These are phyloP conservation scores for Funneliformis caledonium DNA, from an alignment of 371 early-diverging fungal species.

Conservation along the genomic window DNA sequence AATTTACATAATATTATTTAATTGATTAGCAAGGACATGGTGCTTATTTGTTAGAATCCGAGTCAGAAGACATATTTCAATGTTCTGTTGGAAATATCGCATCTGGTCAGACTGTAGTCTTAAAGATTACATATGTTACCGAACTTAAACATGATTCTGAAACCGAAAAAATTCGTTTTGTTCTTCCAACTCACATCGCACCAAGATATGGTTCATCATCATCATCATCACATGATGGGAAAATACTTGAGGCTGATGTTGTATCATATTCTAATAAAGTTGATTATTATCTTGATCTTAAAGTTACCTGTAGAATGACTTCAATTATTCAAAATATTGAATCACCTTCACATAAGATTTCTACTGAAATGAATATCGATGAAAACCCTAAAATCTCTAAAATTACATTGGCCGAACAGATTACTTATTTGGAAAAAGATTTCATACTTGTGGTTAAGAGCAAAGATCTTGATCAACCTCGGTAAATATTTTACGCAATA, in stretches of 20 bases:
- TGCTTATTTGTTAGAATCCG: conserved; percentile 47
- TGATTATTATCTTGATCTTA: conserved; percentile 41
- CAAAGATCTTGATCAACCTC: conserved; percentile 38
- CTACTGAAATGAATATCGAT: conserved; percentile 34
- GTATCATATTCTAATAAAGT: conserved; percentile 37
- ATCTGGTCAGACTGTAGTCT: conserved; percentile 39
- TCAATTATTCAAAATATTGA: conserved; percentile 20
- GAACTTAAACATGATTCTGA: conserved; percentile 53
- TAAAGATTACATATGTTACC: conserved; percentile 51
- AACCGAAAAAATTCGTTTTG: conserved; percentile 51
- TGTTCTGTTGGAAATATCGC: conserved; percentile 50
- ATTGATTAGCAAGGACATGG: conserved; percentile 39
- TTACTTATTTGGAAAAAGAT: conserved; percentile 34
- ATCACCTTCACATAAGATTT: conserved; percentile 30
- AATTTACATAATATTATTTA: neutral
- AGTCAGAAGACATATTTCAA: conserved; percentile 49
- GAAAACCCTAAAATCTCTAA: conserved; percentile 28
- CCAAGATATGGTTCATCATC: conserved; percentile 48
- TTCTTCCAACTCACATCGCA: conserved; percentile 47
- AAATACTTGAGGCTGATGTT: conserved; percentile 34
- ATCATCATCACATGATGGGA: conserved; percentile 29
- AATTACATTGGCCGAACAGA: conserved; percentile 12
- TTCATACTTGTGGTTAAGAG: conserved; percentile 35
- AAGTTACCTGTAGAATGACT: conserved; percentile 31
- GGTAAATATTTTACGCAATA: conserved; percentile 43